Evolutionary conservation across 768 basidiomycete species (phyloP), one percentile per base, ranked within the genome.

Genomic region (Tulasnella sp.): DNA sequence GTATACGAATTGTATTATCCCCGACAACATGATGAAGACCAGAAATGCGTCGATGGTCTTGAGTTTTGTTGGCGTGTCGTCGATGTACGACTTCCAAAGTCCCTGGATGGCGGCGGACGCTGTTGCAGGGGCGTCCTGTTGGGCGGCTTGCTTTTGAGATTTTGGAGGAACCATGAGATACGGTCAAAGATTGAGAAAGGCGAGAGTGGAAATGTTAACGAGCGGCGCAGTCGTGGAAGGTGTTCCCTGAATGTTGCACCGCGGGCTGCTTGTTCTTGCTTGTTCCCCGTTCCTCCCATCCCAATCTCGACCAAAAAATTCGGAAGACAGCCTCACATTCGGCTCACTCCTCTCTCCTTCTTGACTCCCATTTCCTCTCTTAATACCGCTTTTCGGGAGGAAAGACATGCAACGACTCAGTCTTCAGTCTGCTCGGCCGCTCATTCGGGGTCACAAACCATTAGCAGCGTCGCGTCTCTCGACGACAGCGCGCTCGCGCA

Each of bases 21-120:
- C 98, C 2, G 93, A 93, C 70, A 97, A 87, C 87, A 98, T 91
- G 82, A 97, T 88, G 88, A 97, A 98, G 79, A 93, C 85, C 80
- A 99, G 88, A 87, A 98, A 98, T 10, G 90, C 85, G 86, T 99
- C 98, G 83, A 99, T 91, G 85, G 96, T 91, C 86, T 98, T 97
- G 82, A 99, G 90, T 18, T 94, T 90, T 81, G 93, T 85, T 5
- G 95, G 87, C 0, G 96, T 98, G 76, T 89, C 87, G 42, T 90
- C 88, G 81, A 85, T 85, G 87, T 99, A 99, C 26, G 93, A 90
- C 81, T 87, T 90, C 89, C 90, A 92, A 39, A 96, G 87, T 20
- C 91, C 86, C 40, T 86, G 83, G 55, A 92, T 80, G 67, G 89
- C 57, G 61, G 9, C 61, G 3, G 78, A 73, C 29, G 78, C 18